Base-by-base conservation (phyloP, 2,329 filamentous ascomycete genomes). In the Aspergillus caelatus region DNA sequence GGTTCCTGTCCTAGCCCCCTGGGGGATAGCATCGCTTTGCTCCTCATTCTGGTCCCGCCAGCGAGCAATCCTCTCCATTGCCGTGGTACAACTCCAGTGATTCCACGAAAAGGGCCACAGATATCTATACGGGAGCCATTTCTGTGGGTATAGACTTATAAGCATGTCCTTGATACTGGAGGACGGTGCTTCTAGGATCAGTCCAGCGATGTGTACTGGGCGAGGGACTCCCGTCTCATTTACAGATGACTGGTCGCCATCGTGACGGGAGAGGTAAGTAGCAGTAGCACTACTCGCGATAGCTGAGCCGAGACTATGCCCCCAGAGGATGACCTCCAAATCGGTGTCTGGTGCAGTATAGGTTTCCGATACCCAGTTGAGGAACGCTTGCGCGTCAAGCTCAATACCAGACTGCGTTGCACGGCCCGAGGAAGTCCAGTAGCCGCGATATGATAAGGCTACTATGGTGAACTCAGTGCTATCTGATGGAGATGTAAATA, bases 141-240 rank as follows among this genome's bases (percentile, higher is more conserved):
- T 91, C 69, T 93, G 90, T 1, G 91, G 91, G 71, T 94, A 94
- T 3, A 94, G 76, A 1, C 86, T 87, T 48, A 85, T 79, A 7
- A 94, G 81, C 90, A 94, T 93, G 21, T 85, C 85, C 62, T 85
- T 83, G 61, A 92, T 85, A 50, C 87, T 91, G 0, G 89, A 85
- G 66, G 93, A 93, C 0, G 91, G 91, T 0, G 91, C 93, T 73
- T 94, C 91, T 1, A 94, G 82, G 12, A 94, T 81, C 57, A 94
- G 65, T 1, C 84, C 80, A 1, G 70, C 68, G 11, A 86, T 74
- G 1, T 28, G 3, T 2, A 30, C 16, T 14, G 34, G n/a, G 30
- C 5, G 14, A 19, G 4, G n/a, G 4, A 0, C 14, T 14, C 21
- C n/a, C 3, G 1, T 10, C 30, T 36, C 12, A 16, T 10, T 16